These are phyloP conservation scores for Kandelia obovata DNA, from an alignment of 345 rosid genomes.

Conservation along the genomic window DNA sequence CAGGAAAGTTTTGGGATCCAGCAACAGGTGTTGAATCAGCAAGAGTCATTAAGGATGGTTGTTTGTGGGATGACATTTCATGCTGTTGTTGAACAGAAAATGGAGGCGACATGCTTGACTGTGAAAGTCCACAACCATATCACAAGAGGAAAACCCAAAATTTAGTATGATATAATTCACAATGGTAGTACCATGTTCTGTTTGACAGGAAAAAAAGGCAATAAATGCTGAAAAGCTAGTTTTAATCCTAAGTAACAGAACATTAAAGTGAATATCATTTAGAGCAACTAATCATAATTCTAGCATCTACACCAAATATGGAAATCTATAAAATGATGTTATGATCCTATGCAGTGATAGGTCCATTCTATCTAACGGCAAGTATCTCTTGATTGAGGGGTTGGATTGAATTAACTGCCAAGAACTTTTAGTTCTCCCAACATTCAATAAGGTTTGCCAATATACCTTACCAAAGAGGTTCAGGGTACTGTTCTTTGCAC, in stretches of 20 bases:
- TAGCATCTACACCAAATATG: not conserved
- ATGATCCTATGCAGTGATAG: too few species aligned
- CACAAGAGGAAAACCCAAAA: not conserved
- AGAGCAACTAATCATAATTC: not conserved
- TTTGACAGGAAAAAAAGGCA: too few species aligned
- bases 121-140: conserved; percentile 25
- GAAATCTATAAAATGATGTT: not conserved
- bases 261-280: not conserved
- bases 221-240: too few species aligned
- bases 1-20: conserved; percentile 20
- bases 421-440: not conserved
- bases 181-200: too few species aligned
- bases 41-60: not conserved
- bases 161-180: too few species aligned
- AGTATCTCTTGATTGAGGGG: not conserved
- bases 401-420: not conserved
- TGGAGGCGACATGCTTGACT: conserved; percentile 83
- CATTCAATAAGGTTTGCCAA: not conserved
- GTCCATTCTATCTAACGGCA: not conserved
- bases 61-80: not conserved
- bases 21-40: not conserved
- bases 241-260: too few species aligned
- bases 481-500: conserved; percentile 70
- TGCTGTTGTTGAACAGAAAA: conserved; percentile 82
- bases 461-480: conserved; percentile 89